phyloP scores from a whole-genome alignment of 2,329 filamentous ascomycete genomes.

The Cercospora sp. region DNA sequence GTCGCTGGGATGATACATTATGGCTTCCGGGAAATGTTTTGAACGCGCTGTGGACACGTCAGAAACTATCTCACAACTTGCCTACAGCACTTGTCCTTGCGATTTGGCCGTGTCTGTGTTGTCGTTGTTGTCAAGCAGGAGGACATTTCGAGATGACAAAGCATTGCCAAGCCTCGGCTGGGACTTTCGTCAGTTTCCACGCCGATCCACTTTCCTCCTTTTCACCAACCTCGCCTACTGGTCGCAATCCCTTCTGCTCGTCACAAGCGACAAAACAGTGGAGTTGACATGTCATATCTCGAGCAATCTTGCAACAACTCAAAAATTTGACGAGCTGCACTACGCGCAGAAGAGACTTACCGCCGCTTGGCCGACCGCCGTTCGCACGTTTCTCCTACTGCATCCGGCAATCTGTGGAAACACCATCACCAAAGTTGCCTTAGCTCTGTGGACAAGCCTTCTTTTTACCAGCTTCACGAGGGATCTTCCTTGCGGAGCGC shows the following conservation, averaged over 20 bases:
- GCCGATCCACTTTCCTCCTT: constrained; percentile 6
- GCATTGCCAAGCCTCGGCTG: not conserved
- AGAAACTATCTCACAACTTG: not conserved
- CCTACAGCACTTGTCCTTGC: not conserved
- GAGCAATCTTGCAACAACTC: not conserved
- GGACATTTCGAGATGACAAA: not conserved
- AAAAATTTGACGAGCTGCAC: not conserved
- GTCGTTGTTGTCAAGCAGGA: too few relatives aligned
- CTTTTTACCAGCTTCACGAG: not conserved
- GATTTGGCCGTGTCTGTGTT: not conserved
- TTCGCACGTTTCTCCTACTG: constrained; percentile 7
- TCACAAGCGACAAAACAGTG: not conserved
- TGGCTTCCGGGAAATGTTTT: too few relatives aligned
- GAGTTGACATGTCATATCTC: constrained; percentile 5
- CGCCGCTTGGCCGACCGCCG: not conserved
- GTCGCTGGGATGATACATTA: not conserved
- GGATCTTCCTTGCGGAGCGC: not conserved
- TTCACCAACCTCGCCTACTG: not conserved
- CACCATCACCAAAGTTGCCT: not conserved
- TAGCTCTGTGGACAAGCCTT: not conserved
- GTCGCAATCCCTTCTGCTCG: not conserved
- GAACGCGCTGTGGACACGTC: not conserved
- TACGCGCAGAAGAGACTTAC: not conserved
- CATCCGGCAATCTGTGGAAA: constrained; percentile 10
- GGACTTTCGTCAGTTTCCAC: not conserved